Evolutionary conservation across 768 basidiomycete species (phyloP), one percentile per base, ranked within the genome.

Genomic region (Phallus indusiatus): DNA sequence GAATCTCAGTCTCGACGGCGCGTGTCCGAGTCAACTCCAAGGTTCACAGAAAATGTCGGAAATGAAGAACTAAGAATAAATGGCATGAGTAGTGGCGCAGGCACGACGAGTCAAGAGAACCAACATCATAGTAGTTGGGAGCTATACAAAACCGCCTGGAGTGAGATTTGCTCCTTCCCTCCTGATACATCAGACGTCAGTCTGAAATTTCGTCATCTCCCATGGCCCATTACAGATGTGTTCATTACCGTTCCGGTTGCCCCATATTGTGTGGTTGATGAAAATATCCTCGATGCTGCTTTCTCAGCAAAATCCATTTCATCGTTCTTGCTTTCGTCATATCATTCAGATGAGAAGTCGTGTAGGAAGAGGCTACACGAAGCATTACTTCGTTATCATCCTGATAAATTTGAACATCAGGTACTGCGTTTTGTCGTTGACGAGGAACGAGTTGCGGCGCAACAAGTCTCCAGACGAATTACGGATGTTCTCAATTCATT

Each of bases 311-410:
- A 24, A 36, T 17, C 21, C 9, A 54, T 54, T 14, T 28, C 53
- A 10, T 21, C 21, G 24, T 54, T 54, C 34, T 14, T 54, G n/a
- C 35, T 54, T 24, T 54, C 53, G 17, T 14, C 34, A 21, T 34
- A 28, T 35, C 53, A 54, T 36, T 54, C 53, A 20, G 7, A 35
- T 14, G 16, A 48, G 20, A 56, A 56, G 22, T 56, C 55, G 18
- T 16, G 36, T 16, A 50, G 37, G 33, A 18, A 33, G 49, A 59
- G 21, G n/a, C 36, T 59, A 4, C 57, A 35, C 1, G 57, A 53
- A 8, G 57, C 57, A 10, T 21, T 52, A 42, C 47, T 59, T 18
- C 48, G 36, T 22, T 59, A 59, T 36, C 57, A 59, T 36, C 57
- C 57, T 24, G 57, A 59, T 37, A 51, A 42, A 36, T 59, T 59